Evolutionary conservation across 345 rosid species (phyloP), one percentile per base, ranked within the genome.

Genomic region (Citrus glauca): DNA sequence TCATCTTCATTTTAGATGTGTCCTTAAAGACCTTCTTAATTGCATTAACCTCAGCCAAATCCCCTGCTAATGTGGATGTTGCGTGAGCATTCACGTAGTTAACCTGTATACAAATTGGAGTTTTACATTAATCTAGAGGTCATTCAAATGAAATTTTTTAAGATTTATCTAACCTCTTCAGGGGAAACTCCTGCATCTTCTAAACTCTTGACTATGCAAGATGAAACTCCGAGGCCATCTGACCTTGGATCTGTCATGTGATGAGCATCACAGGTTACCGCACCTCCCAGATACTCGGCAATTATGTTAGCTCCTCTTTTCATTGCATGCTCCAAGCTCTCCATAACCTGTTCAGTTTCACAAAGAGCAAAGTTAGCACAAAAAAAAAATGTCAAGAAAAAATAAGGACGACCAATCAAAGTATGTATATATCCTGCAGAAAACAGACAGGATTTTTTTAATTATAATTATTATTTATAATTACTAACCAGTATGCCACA

Each of bases 41-140:
- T 3, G 93, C 93, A 37, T 90, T 91, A 60, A 90, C 90, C 87
- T 91, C 95, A 2, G 93, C 91, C 77, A 91, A 79, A 82, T 91
- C 95, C 45, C 92, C 95, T 0, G 91, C 92, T 22, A 85, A 71
- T n/a, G 95, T 91, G 61, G 95, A 91, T 57, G 92, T 91, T 22
- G 93, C 91, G 59, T 90, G 93, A 25, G 92, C 92, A 84, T 91
- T 91, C 3, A 88, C 71, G 55, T 91, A 90, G 79, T 91, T 91
- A 73, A 91, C 91, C 92, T 89, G 86, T 40, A 35, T 17, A 6
- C n/a, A 55, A 48, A 63, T 37, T 37, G 42, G 40, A 33, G n/a
- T 42, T 77, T 61, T 20, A 6, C 33, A 71, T 13, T 14, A 22
- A 5, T 9, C 1, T 7, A 42, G 56, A 25, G 13, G 25, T 69